Conservation (phyloP, 768 basidiomycete genomes). For the Tylopilus balloui region DNA sequence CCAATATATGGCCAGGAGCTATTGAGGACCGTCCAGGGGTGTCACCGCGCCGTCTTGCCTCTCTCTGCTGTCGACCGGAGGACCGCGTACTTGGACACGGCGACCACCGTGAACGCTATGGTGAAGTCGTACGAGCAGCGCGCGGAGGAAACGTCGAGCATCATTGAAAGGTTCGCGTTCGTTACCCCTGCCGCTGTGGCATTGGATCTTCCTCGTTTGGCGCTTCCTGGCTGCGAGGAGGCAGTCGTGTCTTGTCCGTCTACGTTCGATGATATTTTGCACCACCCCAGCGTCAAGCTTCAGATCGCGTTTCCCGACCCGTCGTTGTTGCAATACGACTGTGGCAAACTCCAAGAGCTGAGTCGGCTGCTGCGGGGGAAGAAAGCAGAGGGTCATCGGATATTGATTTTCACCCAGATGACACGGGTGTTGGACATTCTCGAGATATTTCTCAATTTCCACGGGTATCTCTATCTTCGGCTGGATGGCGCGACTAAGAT, state of each 20-base stretch:
- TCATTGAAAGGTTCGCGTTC: conserved; percentile 72
- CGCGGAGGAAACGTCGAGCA: conserved; percentile 45
- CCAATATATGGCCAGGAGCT: conserved; percentile 46
- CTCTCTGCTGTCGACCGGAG: conserved; percentile 39
- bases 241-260: conserved; percentile 30
- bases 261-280: conserved; percentile 65
- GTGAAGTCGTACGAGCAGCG: conserved; percentile 66
- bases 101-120: conserved; percentile 38
- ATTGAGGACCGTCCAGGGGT: conserved; percentile 36
- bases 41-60: conserved; percentile 51
- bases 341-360: conserved; percentile 89
- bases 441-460: conserved; percentile 88
- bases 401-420: conserved; percentile 97
- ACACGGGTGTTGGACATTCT: conserved; percentile 90
- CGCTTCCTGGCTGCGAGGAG: conserved; percentile 44
- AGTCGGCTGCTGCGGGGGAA: conserved; percentile 74
- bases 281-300: conserved; percentile 72
- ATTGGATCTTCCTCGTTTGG: conserved; percentile 62
- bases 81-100: conserved; percentile 40
- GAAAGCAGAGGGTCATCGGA: conserved; percentile 83
- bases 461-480: conserved; percentile 91
- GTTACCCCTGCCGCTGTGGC: conserved; percentile 77
- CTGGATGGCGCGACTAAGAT: conserved; percentile 94
- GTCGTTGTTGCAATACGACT: conserved; percentile 89
- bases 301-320: conserved; percentile 93